Percentiles rank a stretch among this genome's conserved stretches.
These are phyloP conservation scores for Komagataella ulmi DNA, from an alignment of 805 yeast species.

Conservation along the genomic window DNA sequence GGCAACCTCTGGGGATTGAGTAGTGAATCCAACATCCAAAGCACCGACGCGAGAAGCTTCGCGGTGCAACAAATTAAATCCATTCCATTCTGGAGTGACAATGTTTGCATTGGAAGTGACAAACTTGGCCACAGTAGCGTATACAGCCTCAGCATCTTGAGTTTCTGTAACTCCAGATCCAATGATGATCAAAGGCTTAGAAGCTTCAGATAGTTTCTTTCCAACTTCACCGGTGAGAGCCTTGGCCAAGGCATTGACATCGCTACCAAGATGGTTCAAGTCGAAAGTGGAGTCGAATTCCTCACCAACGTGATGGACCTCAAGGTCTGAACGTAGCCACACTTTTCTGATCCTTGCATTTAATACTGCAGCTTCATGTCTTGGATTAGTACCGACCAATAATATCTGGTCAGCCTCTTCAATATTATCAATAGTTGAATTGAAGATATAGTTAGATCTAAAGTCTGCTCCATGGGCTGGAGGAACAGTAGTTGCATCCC, in stretches of 20 bases:
- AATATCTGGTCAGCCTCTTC: slow-evolving; percentile 76
- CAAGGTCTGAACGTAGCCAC: slow-evolving; percentile 59
- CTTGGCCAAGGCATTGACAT: slow-evolving; percentile 36
- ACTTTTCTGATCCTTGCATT: slow-evolving; percentile 73
- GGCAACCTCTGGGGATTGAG: slow-evolving; percentile 29
- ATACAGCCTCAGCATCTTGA: slow-evolving; percentile 48
- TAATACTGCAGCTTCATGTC: slow-evolving; percentile 82
- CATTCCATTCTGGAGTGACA: slow-evolving; percentile 68
- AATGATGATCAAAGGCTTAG: slow-evolving; percentile 64
- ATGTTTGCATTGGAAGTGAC: slow-evolving; percentile 42
- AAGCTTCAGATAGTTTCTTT: slow-evolving; percentile 48
- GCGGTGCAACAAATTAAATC: slow-evolving; percentile 68
- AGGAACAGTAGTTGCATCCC: slow-evolving; percentile 39
- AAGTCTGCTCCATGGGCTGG: slow-evolving; percentile 58
- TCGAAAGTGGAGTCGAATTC: slow-evolving; percentile 67
- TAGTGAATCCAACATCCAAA: slow-evolving; percentile 68
- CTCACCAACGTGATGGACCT: slow-evolving; percentile 64
- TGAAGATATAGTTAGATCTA: slow-evolving; percentile 70
- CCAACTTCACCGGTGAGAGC: slow-evolving; percentile 65
- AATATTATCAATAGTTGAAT: slow-evolving; percentile 65
- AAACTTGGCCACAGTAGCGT: slow-evolving; percentile 46
- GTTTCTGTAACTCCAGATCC: slow-evolving; percentile 72
- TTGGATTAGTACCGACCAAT: slow-evolving; percentile 76
- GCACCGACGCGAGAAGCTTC: slow-evolving; percentile 86
- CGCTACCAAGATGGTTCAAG: slow-evolving; percentile 47